Percentiles rank a stretch among this genome's conserved stretches.
phyloP scores from a whole-genome alignment of 495 filamentous ascomycete genomes.

The Chaetomidium leptoderma region DNA sequence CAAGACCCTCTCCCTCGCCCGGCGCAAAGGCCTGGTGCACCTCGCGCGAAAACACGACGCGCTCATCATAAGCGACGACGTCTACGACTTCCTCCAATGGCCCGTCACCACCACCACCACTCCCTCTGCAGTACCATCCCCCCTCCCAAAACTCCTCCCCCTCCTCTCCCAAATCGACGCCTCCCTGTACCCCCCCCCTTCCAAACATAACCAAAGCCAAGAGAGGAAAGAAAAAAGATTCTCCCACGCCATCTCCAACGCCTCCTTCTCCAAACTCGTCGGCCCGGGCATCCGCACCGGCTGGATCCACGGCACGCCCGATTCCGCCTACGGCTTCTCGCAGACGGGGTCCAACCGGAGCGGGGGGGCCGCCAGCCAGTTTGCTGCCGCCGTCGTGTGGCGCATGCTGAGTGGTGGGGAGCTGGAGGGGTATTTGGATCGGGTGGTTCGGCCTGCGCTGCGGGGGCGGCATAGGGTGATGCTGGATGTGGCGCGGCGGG shows the following conservation, averaged over 20 bases:
- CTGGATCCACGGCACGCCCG: conserved; percentile 71
- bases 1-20: conserved; percentile 61
- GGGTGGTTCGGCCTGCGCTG: conserved; percentile 50
- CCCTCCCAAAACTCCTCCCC: conserved; percentile 42
- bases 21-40: conserved; percentile 57
- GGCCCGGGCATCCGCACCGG: conserved; percentile 74
- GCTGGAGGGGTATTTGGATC: conserved; percentile 42
- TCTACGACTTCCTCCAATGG: conserved; percentile 87
- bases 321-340: conserved; percentile 61
- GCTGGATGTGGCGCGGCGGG: conserved; percentile 48
- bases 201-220: conserved; percentile 38
- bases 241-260: conserved; percentile 75
- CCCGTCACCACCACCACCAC: conserved; percentile 26
- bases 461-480: conserved; percentile 52
- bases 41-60: conserved; percentile 71
- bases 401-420: conserved; percentile 53
- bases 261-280: conserved; percentile 79
- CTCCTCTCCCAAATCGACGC: conserved; percentile 75
- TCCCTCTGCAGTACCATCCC: conserved; percentile 7
- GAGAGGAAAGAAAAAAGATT: conserved; percentile 38
- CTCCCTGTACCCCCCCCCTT: conserved; percentile 32
- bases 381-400: conserved; percentile 61
- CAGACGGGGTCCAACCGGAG: conserved; percentile 67
- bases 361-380: conserved; percentile 72
- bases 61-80: conserved; percentile 78